These are phyloP conservation scores for Raffaelea albimanens DNA, from an alignment of 2,329 filamentous ascomycete genomes.

Conservation along the genomic window DNA sequence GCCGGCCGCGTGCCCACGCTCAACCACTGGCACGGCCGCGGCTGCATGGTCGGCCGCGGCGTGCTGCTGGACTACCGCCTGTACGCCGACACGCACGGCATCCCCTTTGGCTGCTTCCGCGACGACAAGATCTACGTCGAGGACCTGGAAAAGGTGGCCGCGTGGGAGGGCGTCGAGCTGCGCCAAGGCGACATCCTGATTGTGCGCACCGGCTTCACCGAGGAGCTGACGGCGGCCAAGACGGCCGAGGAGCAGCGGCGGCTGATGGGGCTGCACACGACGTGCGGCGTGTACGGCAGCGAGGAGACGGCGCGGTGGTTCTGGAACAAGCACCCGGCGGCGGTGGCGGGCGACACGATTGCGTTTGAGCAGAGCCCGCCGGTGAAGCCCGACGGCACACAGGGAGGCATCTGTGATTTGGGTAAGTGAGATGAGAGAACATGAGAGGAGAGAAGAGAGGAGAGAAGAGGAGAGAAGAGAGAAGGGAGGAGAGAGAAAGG, in stretches of 20 bases:
- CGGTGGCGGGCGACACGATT: constrained; percentile 47
- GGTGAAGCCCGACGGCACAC: no score
- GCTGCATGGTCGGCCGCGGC: constrained; percentile 36
- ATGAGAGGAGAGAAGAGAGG: neutral
- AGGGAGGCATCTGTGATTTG: no score
- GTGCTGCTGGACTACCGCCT: constrained; percentile 41
- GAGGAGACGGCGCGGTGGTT: constrained; percentile 44
- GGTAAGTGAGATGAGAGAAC: neutral
- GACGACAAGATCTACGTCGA: constrained; percentile 31
- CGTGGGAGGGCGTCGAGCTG: constrained; percentile 30
- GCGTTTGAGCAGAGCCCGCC: constrained; percentile 34
- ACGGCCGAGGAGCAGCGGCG: constrained; percentile 7
- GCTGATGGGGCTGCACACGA: neutral
- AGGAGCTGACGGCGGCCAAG: constrained; percentile 28
- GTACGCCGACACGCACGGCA: constrained; percentile 28
- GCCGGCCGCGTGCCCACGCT: neutral
- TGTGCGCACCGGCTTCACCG: constrained; percentile 41
- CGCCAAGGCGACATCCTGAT: constrained; percentile 45
- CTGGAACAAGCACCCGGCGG: constrained; percentile 44
- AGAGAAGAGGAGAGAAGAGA: neutral
- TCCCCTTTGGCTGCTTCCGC: constrained; percentile 22
- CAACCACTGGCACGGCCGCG: constrained; percentile 24
- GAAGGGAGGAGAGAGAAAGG: neutral
- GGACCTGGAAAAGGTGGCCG: constrained; percentile 31
- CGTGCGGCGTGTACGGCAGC: constrained; percentile 23